phyloP scores from a whole-genome alignment of 148 eudicot species.

The Silene uniflora region DNA sequence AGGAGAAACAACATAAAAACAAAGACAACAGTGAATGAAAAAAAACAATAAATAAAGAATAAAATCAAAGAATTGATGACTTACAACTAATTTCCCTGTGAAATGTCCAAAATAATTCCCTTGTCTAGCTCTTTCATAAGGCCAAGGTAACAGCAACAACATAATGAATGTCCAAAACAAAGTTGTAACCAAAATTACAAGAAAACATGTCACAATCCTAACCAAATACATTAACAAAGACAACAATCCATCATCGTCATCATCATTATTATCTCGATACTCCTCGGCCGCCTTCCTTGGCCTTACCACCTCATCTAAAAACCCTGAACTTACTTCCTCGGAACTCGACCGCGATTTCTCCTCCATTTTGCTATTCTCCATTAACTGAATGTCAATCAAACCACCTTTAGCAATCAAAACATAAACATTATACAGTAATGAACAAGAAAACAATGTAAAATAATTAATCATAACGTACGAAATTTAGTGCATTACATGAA shows the following conservation, averaged over 20 bases:
- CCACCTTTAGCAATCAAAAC: background rate
- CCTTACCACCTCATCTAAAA: conserved; percentile 7
- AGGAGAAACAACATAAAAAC: too few species aligned
- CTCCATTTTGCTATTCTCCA: conserved; percentile 27
- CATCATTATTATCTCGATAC: background rate
- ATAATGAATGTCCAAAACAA: conserved; percentile 31
- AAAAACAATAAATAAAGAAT: background rate
- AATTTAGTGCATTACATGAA: background rate
- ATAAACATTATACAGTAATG: background rate
- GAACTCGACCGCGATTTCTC: conserved; percentile 10
- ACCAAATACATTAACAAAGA: conserved; percentile 29
- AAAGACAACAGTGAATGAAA: background rate
- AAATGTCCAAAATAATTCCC: conserved; percentile 39
- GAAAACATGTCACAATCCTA: conserved; percentile 32
- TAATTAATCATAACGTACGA: background rate
- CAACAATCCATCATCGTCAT: conserved; percentile 26
- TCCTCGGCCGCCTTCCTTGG: conserved; percentile 9
- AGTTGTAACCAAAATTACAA: conserved; percentile 34
- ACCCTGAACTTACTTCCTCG: background rate
- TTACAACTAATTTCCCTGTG: conserved; percentile 34
- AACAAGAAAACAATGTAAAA: background rate
- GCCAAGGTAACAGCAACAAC: conserved; percentile 38
- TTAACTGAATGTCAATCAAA: conserved; percentile 6
- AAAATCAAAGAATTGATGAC: background rate
- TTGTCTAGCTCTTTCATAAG: conserved; percentile 36